Conservation (phyloP, 2,329 filamentous ascomycete species). For the Pseudocercospora cruenta region DNA sequence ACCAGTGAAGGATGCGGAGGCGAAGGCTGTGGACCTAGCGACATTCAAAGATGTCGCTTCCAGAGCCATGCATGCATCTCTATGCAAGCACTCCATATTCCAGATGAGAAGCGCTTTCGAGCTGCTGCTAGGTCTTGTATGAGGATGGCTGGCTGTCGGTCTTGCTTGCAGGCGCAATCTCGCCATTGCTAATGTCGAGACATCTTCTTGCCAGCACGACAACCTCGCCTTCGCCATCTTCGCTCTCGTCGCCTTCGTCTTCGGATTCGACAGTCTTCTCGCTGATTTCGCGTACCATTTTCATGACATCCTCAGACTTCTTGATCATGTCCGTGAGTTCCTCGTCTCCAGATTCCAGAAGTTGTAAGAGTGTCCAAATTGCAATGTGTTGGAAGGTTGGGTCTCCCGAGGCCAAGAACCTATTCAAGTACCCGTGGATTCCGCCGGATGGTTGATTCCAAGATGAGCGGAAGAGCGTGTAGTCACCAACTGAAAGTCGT, state of each 20-base stretch:
- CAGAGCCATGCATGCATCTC: not conserved
- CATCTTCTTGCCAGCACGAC: conserved; percentile 88
- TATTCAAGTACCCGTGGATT: conserved; percentile 90
- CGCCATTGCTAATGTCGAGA: conserved; percentile 60
- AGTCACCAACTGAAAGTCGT: conserved; percentile 76
- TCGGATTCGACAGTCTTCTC: conserved; percentile 84
- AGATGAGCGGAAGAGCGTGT: conserved; percentile 91
- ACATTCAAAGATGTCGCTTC: not conserved
- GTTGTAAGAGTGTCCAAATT: conserved; percentile 94
- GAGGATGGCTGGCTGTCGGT: conserved; percentile 29
- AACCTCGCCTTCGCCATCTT: conserved; percentile 90
- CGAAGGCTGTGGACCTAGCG: not conserved
- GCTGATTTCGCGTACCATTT: conserved; percentile 88
- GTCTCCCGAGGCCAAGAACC: conserved; percentile 92
- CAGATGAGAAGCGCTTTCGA: not conserved
- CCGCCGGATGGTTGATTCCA: conserved; percentile 92
- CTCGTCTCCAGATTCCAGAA: conserved; percentile 93
- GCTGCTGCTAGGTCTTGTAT: conserved; percentile 20
- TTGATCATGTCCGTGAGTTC: conserved; percentile 85
- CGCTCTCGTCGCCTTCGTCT: conserved; percentile 82
- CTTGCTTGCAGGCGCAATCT: conserved; percentile 21
- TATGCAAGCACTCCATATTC: not conserved
- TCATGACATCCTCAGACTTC: conserved; percentile 86
- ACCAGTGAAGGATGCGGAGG: not conserved
- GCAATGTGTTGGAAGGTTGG: conserved; percentile 99